Evolutionary conservation across 73 alveolate species (phyloP), one percentile per base, ranked within the genome.

Genomic region (Effrenium voratum): DNA sequence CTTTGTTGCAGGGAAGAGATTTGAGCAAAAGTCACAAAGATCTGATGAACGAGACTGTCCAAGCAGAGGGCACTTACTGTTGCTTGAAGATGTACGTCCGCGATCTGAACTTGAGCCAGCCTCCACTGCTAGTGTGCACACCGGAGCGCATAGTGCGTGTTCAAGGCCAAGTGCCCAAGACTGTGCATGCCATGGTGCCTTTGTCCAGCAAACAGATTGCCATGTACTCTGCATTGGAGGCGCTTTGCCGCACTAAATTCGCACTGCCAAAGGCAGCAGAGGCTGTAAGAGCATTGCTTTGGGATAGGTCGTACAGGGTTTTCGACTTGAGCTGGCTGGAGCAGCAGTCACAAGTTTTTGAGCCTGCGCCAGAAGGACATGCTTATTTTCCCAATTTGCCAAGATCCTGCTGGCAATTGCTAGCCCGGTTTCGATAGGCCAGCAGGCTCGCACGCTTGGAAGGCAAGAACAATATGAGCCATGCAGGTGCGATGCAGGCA

Each of bases 41-140:
- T 12, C 1, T 81, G 72, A 24, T 81, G 70, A 30, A 44, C 13
- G 72, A 46, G 72, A 1, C 72, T 26, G 28, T 46, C 28, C 73
- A 81, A 3, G 47, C 10, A 5, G 45, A 45, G 16, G 91, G 36
- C 5, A 72, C 46, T 15, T 81, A 81, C 46, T 26, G 41, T 26
- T 46, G 70, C 41, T 70, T 81, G 73, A 81, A 81, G 30, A 47
- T 45, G 73, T 81, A 46, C 46, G 44, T 47, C 50, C 68, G 91
- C 24, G 91, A 81, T 38, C 8, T 47, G 70, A 32, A 28, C 68
- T 36, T 81, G 52, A 38, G 28, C 32, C 91, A 81, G 91, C 91
- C 91, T 8, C 91, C 91, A 5, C 13, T 45, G 66, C 43, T 34
- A 6, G 46, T 79, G 12, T 6, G 15, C 43, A 30, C 63, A 1